These are phyloP conservation scores for Xanthoceras sorbifolium DNA, from an alignment of 345 rosid species.

Conservation along the genomic window DNA sequence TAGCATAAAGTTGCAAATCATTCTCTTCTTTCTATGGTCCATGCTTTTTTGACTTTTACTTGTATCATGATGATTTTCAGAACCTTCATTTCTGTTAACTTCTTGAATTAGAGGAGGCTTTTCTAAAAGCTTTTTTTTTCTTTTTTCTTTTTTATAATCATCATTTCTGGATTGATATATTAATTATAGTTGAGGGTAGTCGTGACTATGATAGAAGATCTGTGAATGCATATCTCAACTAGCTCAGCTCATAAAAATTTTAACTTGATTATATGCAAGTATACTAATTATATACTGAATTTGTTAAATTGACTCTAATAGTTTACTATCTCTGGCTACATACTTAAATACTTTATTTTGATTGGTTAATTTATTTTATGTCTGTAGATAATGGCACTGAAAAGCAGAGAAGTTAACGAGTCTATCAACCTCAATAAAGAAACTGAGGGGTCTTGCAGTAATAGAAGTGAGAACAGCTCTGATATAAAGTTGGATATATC, in stretches of 20 bases:
- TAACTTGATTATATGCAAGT: too few relatives aligned
- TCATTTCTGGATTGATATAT: conserved; percentile 17
- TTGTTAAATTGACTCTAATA: not conserved
- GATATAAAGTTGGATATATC: conserved; percentile 82
- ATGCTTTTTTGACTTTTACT: conserved; percentile 25
- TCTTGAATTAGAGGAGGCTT: conserved; percentile 21
- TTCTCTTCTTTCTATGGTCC: conserved; percentile 12
- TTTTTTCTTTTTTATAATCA: too few relatives aligned
- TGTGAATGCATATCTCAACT: not conserved
- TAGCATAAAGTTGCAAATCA: conserved; percentile 18
- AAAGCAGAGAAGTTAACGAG: conserved; percentile 79
- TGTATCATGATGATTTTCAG: conserved; percentile 26
- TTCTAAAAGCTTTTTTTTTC: conserved; percentile 5
- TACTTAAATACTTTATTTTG: conserved; percentile 5
- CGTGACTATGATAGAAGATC: conserved; percentile 17
- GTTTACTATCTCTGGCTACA: not conserved
- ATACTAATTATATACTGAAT: too few relatives aligned
- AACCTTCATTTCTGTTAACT: conserved; percentile 23
- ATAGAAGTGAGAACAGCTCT: conserved; percentile 93
- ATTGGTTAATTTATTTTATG: conserved; percentile 18
- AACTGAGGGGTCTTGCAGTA: conserved; percentile 91
- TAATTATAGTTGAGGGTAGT: conserved; percentile 18
- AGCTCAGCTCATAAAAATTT: not conserved
- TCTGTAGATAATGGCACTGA: conserved; percentile 81
- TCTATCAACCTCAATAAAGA: conserved; percentile 93